Conservation (phyloP, 257 asterid genomes). For the Nicotiana obtusifolia region DNA sequence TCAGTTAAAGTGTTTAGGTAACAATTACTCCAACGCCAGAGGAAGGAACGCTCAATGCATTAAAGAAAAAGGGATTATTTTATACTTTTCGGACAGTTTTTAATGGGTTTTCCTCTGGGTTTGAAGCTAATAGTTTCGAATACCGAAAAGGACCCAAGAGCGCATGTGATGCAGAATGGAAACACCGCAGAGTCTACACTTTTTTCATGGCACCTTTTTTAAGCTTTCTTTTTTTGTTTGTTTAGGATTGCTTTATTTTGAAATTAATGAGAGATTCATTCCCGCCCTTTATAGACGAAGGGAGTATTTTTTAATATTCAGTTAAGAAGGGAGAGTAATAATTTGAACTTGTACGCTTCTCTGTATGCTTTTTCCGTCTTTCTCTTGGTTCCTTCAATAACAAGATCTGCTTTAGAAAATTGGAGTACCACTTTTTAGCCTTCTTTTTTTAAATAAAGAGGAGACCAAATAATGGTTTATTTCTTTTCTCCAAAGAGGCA, state of each 20-base stretch:
- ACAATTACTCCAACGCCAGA: not conserved
- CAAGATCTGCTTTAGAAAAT: not conserved
- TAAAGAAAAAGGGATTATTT: not conserved
- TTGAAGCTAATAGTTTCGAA: not conserved
- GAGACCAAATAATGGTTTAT: too few species aligned
- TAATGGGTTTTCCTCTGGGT: not conserved
- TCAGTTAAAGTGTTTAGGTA: not conserved
- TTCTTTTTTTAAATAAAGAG: too few species aligned
- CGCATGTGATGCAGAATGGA: slow-evolving; percentile 47
- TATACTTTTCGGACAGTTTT: not conserved
- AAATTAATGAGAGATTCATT: slow-evolving; percentile 26
- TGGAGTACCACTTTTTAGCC: too few species aligned
- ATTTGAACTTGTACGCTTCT: slow-evolving; percentile 2
- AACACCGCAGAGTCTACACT: slow-evolving; percentile 9
- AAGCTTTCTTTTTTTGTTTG: slow-evolving; percentile 8
- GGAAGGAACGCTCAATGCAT: not conserved
- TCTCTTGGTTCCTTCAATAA: not conserved
- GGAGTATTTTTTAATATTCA: not conserved
- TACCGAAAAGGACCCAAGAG: slow-evolving; percentile 11
- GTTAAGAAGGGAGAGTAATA: not conserved
- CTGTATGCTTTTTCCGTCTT: not conserved
- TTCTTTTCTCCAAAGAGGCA: too few species aligned
- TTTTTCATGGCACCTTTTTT: not conserved
- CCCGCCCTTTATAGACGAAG: slow-evolving; percentile 32
- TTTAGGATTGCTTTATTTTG: slow-evolving; percentile 16